These are phyloP conservation scores for Saturnispora diversa DNA, from an alignment of 805 yeast genomes.

Conservation along the genomic window DNA sequence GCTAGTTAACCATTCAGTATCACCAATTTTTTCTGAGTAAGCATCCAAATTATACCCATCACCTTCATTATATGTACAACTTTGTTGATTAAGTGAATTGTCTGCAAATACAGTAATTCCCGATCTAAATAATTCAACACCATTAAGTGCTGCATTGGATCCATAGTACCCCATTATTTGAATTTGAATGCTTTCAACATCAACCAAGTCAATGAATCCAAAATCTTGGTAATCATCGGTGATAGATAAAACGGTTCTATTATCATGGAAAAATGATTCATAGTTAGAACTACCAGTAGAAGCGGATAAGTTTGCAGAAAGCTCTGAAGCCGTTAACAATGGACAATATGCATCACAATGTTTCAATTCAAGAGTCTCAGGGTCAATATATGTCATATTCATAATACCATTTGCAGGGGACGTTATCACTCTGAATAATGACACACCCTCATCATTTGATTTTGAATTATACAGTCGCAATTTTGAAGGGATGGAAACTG, in stretches of 20 bases:
- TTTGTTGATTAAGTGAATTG: conserved; percentile 46
- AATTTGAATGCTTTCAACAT: conserved; percentile 53
- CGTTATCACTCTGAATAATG: conserved; percentile 64
- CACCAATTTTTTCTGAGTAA: conserved; percentile 15
- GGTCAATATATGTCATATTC: conserved; percentile 84
- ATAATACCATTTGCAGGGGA: conserved; percentile 80
- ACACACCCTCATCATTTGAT: conserved; percentile 36
- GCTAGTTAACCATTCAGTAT: conserved; percentile 21
- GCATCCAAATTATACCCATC: conserved; percentile 7
- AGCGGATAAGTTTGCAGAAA: conserved; percentile 18
- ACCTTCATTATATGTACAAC: conserved; percentile 6
- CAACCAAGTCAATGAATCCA: conserved; percentile 62
- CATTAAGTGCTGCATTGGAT: conserved; percentile 55
- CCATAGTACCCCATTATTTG: conserved; percentile 67
- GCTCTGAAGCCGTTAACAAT: conserved; percentile 35
- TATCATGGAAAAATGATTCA: conserved; percentile 16
- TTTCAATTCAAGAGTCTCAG: conserved; percentile 44
- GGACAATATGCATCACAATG: conserved; percentile 92
- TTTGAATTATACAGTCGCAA: conserved; percentile 62
- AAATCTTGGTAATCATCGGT: conserved; percentile 62
- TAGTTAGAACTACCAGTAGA: conserved; percentile 7
- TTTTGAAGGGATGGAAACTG: conserved; percentile 55
- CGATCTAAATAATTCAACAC: conserved; percentile 62
- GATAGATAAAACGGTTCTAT: conserved; percentile 14
- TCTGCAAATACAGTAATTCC: conserved; percentile 64